phyloP scores from a whole-genome alignment of 495 filamentous ascomycete genomes.

The Penicillium coffeae region DNA sequence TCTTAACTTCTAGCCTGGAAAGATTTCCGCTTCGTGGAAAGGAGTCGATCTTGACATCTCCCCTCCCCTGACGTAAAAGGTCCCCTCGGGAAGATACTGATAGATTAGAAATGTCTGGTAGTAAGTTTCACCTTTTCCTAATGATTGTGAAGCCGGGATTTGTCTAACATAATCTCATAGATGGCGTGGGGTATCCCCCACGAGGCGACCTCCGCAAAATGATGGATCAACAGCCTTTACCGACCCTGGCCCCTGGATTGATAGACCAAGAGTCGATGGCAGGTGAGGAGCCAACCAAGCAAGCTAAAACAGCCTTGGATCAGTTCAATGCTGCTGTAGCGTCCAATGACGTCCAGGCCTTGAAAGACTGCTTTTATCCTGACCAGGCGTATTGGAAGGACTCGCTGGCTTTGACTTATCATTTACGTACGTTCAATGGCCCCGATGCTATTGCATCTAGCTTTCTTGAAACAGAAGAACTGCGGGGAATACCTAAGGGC shows the following conservation, averaged over 20 bases:
- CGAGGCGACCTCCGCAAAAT: constrained; percentile 16
- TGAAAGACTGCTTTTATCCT: constrained; percentile 16
- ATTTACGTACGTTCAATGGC: constrained; percentile 17
- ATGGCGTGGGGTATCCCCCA: constrained; percentile 10
- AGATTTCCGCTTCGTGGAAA: no score
- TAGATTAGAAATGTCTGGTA: neutral
- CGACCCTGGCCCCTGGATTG: constrained; percentile 7
- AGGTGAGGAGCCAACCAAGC: constrained; percentile 11
- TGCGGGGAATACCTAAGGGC: constrained; percentile 11
- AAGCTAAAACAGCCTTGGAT: constrained; percentile 7
- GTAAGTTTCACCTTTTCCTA: neutral
- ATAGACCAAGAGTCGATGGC: constrained; percentile 13
- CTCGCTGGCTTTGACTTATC: constrained; percentile 18
- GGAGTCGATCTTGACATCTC: no score
- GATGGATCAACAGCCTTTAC: constrained; percentile 19
- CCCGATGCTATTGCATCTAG: constrained; percentile 8
- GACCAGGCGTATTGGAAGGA: constrained; percentile 23
- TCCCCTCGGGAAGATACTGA: no score
- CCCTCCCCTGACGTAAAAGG: no score
- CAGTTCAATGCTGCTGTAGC: constrained; percentile 14
- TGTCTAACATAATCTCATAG: neutral
- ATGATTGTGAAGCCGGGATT: neutral
- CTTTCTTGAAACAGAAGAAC: constrained; percentile 12
- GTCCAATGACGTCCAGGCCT: neutral
- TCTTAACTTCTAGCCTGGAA: no score